Percentiles rank a stretch among this genome's conserved stretches.
These are phyloP conservation scores for Globisporangium cylindrosporum DNA, from an alignment of 352 stramenopile species.

Conservation along the genomic window DNA sequence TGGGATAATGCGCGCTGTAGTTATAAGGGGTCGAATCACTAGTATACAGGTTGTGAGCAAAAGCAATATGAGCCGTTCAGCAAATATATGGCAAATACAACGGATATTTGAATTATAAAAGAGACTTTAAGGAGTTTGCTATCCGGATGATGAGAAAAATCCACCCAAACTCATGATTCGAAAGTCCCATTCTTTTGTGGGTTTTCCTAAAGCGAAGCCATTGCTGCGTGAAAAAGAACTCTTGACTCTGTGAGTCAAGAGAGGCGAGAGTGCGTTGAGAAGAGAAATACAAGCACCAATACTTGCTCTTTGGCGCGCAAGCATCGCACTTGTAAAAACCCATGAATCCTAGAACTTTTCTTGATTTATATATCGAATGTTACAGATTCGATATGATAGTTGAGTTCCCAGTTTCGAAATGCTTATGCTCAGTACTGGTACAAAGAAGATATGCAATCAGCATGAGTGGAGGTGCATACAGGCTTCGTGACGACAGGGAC, in stretches of 20 bases:
- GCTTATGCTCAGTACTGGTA: not conserved
- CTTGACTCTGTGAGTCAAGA: not conserved
- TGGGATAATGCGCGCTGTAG: no score
- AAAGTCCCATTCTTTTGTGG: not conserved
- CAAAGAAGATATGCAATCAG: not conserved
- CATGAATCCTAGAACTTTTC: not conserved
- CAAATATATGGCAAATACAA: no score
- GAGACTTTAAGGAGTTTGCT: no score
- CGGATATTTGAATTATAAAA: no score
- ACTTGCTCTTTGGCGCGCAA: no score
- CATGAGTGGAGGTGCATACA: not conserved
- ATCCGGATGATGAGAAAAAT: slow-evolving; percentile 5
- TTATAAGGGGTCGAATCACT: no score
- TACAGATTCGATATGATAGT: not conserved
- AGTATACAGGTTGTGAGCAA: no score
- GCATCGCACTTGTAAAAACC: no score
- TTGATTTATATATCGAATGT: not conserved
- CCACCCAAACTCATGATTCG: not conserved
- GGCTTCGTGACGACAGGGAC: not conserved
- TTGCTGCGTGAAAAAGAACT: slow-evolving; percentile 2
- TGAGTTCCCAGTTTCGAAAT: not conserved
- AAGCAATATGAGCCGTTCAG: no score
- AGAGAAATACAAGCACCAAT: not conserved
- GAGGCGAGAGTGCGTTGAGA: not conserved
- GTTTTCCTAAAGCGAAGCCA: slow-evolving; percentile 8